phyloP scores from a whole-genome alignment of 2,329 filamentous ascomycete species.

The Fusarium sp. region DNA sequence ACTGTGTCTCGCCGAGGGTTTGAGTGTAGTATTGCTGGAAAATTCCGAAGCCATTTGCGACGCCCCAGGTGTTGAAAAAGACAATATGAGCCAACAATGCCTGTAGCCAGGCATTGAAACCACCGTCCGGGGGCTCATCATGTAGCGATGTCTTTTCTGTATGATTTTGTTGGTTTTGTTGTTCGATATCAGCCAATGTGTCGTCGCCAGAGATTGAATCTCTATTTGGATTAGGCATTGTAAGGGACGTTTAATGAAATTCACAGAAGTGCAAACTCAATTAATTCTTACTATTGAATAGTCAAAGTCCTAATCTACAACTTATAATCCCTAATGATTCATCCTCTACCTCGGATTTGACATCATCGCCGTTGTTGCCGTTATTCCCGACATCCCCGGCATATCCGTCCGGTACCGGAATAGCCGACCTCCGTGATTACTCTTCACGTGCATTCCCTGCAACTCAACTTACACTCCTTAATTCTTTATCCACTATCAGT shows the following conservation, averaged over 20 bases:
- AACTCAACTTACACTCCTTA: not conserved
- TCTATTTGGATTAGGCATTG: slow-evolving; percentile 10
- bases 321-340: not conserved
- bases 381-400: slow-evolving; percentile 16
- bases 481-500: not conserved
- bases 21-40: slow-evolving; percentile 63
- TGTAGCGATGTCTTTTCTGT: not conserved
- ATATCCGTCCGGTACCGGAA: slow-evolving; percentile 34
- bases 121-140: slow-evolving; percentile 35
- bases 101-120: slow-evolving; percentile 52
- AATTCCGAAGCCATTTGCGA: slow-evolving; percentile 62
- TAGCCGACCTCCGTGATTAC: slow-evolving; percentile 17
- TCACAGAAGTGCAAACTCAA: not conserved
- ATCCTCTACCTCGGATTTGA: not conserved
- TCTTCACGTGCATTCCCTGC: not conserved
- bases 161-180: not conserved
- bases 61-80: slow-evolving; percentile 63
- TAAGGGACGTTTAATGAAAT: too few relatives aligned
- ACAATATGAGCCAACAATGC: slow-evolving; percentile 55
- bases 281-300: not conserved
- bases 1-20: slow-evolving; percentile 52
- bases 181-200: slow-evolving; percentile 25
- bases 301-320: too few relatives aligned
- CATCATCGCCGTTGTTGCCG: slow-evolving; percentile 4
- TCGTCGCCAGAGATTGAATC: slow-evolving; percentile 6